Percentiles rank a stretch among this genome's conserved stretches.
Evolutionary conservation across 192 early-diverging fungal genomes (phyloP).

Genomic region (Backusella circina): DNA sequence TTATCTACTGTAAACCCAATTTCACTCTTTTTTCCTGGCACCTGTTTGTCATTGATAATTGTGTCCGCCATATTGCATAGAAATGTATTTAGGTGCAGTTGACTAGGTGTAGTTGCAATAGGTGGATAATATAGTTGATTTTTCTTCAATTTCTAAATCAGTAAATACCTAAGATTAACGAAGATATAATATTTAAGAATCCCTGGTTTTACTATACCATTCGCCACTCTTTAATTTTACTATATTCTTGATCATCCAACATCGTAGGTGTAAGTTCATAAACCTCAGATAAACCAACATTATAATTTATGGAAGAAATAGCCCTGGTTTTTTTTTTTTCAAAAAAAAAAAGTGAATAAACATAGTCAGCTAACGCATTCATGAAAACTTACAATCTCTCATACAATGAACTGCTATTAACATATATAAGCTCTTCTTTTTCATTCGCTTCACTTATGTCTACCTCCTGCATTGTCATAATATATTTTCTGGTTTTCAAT

Average conservation of each 20-base stretch:
- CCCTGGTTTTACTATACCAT: not conserved
- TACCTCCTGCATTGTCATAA: constrained; percentile 1
- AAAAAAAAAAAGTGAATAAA: not conserved
- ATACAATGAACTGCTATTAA: not conserved
- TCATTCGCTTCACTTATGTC: not conserved
- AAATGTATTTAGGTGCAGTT: constrained; percentile 3
- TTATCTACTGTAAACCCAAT: constrained; percentile 9
- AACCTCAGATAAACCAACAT: not conserved
- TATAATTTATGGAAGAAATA: no score
- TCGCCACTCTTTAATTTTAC: constrained; percentile 1
- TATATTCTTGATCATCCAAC: constrained; percentile 5
- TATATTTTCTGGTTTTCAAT: not conserved
- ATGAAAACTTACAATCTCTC: constrained; percentile 10
- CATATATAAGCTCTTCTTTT: constrained; percentile 1
- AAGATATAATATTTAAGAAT: constrained; percentile 1
- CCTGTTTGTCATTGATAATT: constrained; percentile 2
- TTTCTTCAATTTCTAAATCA: not conserved
- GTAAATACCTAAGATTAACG: not conserved
- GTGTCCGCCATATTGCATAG: constrained; percentile 2
- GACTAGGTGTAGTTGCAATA: not conserved
- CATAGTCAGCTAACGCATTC: not conserved
- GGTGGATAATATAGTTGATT: constrained; percentile 1
- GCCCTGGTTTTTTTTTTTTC: not conserved
- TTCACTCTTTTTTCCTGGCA: constrained; percentile 7
- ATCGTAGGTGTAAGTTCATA: not conserved